Evolutionary conservation across 495 filamentous ascomycete species (phyloP).

Genomic region (Oidiodendron maius): DNA sequence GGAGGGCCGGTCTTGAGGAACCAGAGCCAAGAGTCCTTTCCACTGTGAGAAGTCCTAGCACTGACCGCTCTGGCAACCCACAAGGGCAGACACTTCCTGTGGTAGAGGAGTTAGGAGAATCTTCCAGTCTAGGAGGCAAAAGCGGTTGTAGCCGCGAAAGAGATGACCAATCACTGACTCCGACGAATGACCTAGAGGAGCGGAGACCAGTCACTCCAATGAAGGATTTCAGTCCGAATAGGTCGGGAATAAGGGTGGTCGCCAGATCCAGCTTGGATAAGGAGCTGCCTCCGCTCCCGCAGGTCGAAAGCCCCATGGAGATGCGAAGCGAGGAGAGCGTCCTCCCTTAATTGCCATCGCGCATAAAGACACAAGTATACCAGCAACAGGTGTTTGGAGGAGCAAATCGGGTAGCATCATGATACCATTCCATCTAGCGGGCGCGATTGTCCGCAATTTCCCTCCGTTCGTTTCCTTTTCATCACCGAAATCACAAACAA

Average conservation of each 20-base stretch:
- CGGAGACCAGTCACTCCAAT: background rate
- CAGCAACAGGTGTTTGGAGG: too few species aligned
- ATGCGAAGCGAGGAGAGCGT: background rate
- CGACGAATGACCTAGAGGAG: conserved; percentile 16
- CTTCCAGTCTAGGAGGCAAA: conserved; percentile 44
- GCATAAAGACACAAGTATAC: too few species aligned
- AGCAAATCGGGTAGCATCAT: background rate
- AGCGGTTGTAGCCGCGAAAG: conserved; percentile 16
- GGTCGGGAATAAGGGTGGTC: conserved; percentile 4
- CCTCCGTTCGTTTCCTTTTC: too few species aligned
- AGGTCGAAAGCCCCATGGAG: background rate
- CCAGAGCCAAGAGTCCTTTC: conserved; percentile 41
- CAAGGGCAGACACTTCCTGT: conserved; percentile 74
- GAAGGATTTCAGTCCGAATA: conserved; percentile 6
- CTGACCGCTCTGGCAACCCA: conserved; percentile 46
- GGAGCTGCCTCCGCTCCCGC: conserved; percentile 18
- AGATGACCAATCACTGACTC: conserved; percentile 15
- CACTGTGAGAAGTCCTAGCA: conserved; percentile 41
- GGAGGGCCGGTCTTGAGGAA: conserved; percentile 44
- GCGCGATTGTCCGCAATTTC: too few species aligned
- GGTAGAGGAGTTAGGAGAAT: conserved; percentile 86
- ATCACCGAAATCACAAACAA: too few species aligned
- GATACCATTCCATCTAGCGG: background rate
- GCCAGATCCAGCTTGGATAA: conserved; percentile 23
- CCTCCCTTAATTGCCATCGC: background rate